Evolutionary conservation across 1,139 yeast genomes (phyloP).

Genomic region (Wickerhamiella pararugosa): DNA sequence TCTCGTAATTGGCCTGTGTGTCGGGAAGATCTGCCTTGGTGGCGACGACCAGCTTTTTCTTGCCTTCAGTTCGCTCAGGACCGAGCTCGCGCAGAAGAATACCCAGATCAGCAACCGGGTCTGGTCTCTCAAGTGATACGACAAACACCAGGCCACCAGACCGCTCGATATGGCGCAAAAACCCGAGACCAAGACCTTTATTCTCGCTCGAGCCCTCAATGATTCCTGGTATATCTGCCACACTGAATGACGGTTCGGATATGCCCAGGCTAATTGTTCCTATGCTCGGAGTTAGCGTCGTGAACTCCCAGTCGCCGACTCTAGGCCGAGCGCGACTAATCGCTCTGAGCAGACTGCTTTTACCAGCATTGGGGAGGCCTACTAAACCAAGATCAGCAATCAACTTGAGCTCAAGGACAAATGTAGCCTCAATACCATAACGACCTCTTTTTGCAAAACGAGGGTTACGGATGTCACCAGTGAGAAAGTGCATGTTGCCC

Average conservation of each 20-base stretch:
- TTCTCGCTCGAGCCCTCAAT: slow-evolving; percentile 69
- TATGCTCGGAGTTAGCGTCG: slow-evolving; percentile 80
- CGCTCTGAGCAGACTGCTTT: slow-evolving; percentile 76
- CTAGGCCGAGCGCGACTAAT: slow-evolving; percentile 81
- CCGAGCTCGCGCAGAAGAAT: slow-evolving; percentile 60
- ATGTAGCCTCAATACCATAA: slow-evolving; percentile 46
- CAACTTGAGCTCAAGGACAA: slow-evolving; percentile 68
- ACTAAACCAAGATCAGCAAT: slow-evolving; percentile 89
- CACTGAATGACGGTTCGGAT: slow-evolving; percentile 61
- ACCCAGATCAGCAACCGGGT: slow-evolving; percentile 52
- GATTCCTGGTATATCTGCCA: slow-evolving; percentile 95
- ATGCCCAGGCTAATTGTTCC: slow-evolving; percentile 67
- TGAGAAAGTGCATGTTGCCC: slow-evolving; percentile 90
- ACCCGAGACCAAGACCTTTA: slow-evolving; percentile 88
- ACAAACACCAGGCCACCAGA: slow-evolving; percentile 84
- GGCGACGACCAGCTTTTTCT: slow-evolving; percentile 61
- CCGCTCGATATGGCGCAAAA: slow-evolving; percentile 80
- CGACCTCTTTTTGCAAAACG: slow-evolving; percentile 75
- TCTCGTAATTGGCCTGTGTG: slow-evolving; percentile 32
- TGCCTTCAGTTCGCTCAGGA: slow-evolving; percentile 37
- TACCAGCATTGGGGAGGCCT: slow-evolving; percentile 94
- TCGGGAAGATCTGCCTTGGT: slow-evolving; percentile 75
- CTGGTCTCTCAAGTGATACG: slow-evolving; percentile 46
- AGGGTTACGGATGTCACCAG: slow-evolving; percentile 75
- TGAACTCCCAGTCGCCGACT: slow-evolving; percentile 95